Base-by-base conservation (phyloP, 805 yeast species). In the Hanseniaspora mollemarum region DNA sequence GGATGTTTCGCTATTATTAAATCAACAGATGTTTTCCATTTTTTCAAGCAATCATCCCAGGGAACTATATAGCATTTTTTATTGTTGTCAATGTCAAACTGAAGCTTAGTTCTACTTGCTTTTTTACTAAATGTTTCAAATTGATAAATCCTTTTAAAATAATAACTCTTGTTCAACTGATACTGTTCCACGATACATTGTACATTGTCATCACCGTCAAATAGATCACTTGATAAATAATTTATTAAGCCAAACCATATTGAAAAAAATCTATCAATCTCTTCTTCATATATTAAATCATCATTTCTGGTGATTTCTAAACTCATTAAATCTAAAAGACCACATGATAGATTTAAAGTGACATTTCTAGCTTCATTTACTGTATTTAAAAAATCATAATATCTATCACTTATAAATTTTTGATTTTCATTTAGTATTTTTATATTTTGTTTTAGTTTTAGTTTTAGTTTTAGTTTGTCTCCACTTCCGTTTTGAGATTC, bases 161-260 rank as follows among this genome's bases (percentile, higher is more conserved):
- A 12, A 40, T 25, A 9, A 2, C 2, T 24, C 10, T 40, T 39
- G 3, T 32, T 6, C 8, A n/a, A n/a, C 24, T 46, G 51, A 16
- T 38, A 16, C 24, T 29, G 15, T 18, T 29, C 22, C 2, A 38
- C 37, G 16, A 26, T 10, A n/a, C 32, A 16, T 18, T 42, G 44
- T 2, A 31, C 25, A 10, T 4, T 10, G 12, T 26, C 44, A 26
- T 46, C 51, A 32, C 28, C 38, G 19, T 46, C 51, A 46, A 39
- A 46, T 19, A 28, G 18, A 25, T 39, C 51, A 10, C 25, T 46
- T 10, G 33, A 29, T 12, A 46, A 32, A 24, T 39, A 46, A 22
- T 37, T 16, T 4, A 46, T 46, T n/a, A 46, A 25, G 9, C 43
- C 44, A 46, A 46, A 46, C 51, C 51, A 46, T 13, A 46, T 9